Conservation (phyloP, 495 filamentous ascomycete species). For the Lasiosphaeria ovina region DNA sequence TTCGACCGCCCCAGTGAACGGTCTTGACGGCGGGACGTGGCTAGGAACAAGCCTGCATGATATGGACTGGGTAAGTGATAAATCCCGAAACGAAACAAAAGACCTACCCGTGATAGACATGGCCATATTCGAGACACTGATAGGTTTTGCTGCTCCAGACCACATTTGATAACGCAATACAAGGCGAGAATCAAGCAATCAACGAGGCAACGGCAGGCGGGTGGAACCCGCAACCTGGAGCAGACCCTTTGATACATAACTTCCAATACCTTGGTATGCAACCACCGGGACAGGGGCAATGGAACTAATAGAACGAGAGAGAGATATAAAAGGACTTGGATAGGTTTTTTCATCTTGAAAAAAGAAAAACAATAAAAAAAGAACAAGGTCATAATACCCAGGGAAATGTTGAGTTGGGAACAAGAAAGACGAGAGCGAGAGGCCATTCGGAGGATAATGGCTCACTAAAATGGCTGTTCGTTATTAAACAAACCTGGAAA, state of each 20-base stretch:
- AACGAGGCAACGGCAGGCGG: neutral
- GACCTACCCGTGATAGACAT: neutral
- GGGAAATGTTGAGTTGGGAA: too few relatives aligned
- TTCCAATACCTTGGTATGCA: neutral
- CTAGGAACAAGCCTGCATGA: slow-evolving; percentile 2
- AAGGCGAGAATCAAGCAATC: neutral
- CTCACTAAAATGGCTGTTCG: too few relatives aligned
- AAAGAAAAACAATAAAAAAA: neutral
- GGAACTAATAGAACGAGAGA: neutral
- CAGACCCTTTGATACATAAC: neutral
- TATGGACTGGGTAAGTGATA: slow-evolving; percentile 23
- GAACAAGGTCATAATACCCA: neutral
- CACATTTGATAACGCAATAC: slow-evolving; percentile 17
- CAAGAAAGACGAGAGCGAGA: too few relatives aligned
- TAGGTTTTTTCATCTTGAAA: neutral
- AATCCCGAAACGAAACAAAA: too few relatives aligned
- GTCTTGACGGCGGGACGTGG: slow-evolving; percentile 8
- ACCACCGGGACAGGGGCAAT: neutral
- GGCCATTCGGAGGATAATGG: too few relatives aligned
- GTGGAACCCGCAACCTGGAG: slow-evolving; percentile 1
- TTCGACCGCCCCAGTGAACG: neutral
- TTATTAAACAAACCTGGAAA: too few relatives aligned
- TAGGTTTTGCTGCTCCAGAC: slow-evolving; percentile 1
- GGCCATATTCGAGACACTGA: neutral
- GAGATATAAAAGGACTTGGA: neutral